These are phyloP conservation scores for Metarhizium sp. DNA, from an alignment of 2,329 filamentous ascomycete species.

Conservation along the genomic window DNA sequence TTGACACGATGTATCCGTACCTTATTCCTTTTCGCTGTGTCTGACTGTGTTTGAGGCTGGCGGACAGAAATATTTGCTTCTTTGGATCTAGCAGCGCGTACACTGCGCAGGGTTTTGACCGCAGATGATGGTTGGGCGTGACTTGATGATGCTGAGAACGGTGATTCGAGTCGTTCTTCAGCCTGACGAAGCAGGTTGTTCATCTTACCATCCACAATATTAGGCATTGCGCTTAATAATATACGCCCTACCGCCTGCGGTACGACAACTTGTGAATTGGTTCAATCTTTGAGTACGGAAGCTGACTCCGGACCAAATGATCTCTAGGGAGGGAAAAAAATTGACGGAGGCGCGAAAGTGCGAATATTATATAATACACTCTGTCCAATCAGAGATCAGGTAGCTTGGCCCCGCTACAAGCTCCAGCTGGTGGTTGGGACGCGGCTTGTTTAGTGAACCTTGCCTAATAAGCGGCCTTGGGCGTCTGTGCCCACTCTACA, in stretches of 20 bases:
- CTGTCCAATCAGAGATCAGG: neutral
- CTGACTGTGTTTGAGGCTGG: neutral
- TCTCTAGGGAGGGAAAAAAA: neutral
- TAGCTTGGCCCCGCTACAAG: neutral
- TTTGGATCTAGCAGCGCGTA: neutral
- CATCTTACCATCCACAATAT: constrained; percentile 7
- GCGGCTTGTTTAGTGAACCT: neutral
- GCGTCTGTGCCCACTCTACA: neutral
- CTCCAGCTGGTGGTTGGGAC: neutral
- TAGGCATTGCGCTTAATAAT: constrained; percentile 7
- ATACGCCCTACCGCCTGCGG: neutral
- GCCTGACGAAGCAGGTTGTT: constrained; percentile 11
- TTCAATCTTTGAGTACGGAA: neutral
- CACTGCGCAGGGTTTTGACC: neutral
- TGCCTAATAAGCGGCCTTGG: neutral
- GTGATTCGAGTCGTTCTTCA: constrained; percentile 3
- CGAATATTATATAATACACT: neutral
- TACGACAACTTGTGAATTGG: neutral
- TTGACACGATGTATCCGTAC: neutral
- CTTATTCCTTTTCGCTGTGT: neutral
- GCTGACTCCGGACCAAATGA: too few relatives aligned
- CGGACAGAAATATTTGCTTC: neutral
- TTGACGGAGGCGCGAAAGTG: neutral
- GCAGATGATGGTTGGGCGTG: neutral
- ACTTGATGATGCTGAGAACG: neutral